Base-by-base conservation (phyloP, 2,329 filamentous ascomycete species). In the Talaromyces sp. region DNA sequence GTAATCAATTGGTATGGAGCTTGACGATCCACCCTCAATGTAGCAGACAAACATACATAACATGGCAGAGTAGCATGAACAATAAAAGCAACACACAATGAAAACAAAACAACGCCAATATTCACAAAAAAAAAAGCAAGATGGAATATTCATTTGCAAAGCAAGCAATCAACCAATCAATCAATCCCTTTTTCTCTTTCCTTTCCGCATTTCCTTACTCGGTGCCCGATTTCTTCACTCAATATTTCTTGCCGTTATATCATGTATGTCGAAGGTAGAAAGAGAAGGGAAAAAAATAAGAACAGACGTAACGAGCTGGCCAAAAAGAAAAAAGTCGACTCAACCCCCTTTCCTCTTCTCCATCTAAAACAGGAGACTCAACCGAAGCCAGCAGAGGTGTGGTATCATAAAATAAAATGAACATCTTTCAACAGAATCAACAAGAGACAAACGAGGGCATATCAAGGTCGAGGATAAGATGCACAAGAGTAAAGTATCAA, bases 391-490 rank as follows among this genome's bases (percentile, higher is more conserved):
- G 59, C 14, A 50, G n/a, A 39, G 31, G 47, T 41, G 48, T 62
- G 60, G 60, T 62, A 62, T 63, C 61, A 63, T 57, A 57, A 50
- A 33, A 58, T 63, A 24, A 65, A 68, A 60, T 62, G 43, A 63
- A 67, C 56, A 66, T 65, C 64, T 69, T 72, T 70, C 69, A 68
- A 67, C 56, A 65, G 50, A 63, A 67, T 66, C 58, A 62, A 62
- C 63, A 67, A 39, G 52, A 27, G 63, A 63, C 48, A 5, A 59
- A 65, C 45, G 47, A 62, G 22, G 22, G n/a, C 56, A 59, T 59
- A 45, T 58, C 35, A 35, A 63, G 62, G 22, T 37, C n/a, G n/a
- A 60, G 27, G 10, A 47, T 19, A 45, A 39, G 48, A 56, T 37
- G 47, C 56, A 62, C 35, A 52, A 35, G 45, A 31, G 22, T 31